These are phyloP conservation scores for Fagopyrum tataricum DNA, from an alignment of 148 eudicot genomes.

Conservation along the genomic window DNA sequence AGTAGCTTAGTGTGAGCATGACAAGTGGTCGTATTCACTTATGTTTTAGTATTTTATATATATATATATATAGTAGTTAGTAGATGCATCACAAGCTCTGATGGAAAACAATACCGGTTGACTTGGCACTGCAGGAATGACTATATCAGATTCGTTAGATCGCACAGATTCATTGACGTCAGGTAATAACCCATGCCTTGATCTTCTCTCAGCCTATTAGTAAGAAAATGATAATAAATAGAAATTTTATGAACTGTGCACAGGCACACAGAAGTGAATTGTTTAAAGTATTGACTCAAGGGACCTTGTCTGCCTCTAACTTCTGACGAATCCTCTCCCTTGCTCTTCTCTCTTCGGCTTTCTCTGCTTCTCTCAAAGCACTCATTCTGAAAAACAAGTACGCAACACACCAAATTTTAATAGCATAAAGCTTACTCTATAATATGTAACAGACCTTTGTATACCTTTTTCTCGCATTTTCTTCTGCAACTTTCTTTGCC, in stretches of 20 bases:
- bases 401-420: background rate
- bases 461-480: constrained; percentile 71
- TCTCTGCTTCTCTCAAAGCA: constrained; percentile 49
- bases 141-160: constrained; percentile 13
- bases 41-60: too few relatives aligned
- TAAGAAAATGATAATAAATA: background rate
- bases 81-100: background rate
- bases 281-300: background rate
- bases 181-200: constrained; percentile 32
- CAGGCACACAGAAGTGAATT: background rate
- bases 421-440: background rate
- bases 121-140: constrained; percentile 18
- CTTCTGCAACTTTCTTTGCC: constrained; percentile 53
- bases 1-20: too few relatives aligned
- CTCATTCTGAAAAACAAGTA: constrained; percentile 31
- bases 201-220: constrained; percentile 55
- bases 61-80: too few relatives aligned
- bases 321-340: constrained; percentile 64
- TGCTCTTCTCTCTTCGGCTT: constrained; percentile 58
- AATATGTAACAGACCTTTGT: constrained; percentile 2
- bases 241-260: background rate
- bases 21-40: too few relatives aligned
- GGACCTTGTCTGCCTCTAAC: constrained; percentile 74
- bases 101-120: constrained; percentile 20
- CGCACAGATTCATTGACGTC: constrained; percentile 20